Percentiles rank a stretch among this genome's conserved stretches.
Conservation (phyloP, 2,329 filamentous ascomycete genomes). For the Aspergillus sp. region DNA sequence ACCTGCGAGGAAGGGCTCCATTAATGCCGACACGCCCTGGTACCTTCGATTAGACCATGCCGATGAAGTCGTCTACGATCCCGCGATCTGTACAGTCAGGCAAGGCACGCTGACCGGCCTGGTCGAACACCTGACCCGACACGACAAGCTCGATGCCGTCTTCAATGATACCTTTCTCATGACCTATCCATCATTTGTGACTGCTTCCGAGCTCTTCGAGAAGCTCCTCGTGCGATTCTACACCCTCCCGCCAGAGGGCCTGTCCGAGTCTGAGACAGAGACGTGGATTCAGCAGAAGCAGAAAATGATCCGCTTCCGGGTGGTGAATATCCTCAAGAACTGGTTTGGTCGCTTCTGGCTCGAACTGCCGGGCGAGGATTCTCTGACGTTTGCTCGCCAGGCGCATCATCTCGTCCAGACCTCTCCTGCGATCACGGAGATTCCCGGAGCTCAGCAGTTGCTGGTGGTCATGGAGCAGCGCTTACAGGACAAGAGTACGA, state of each 20-base stretch:
- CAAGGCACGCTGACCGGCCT: conserved; percentile 71
- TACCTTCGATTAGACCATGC: neutral
- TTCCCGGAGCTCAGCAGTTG: conserved; percentile 55
- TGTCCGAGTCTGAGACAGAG: conserved; percentile 64
- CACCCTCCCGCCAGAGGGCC: conserved; percentile 73
- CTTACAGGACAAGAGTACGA: conserved; percentile 63
- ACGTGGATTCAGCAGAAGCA: conserved; percentile 83
- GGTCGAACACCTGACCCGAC: conserved; percentile 85
- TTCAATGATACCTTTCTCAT: conserved; percentile 95
- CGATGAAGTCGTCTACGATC: conserved; percentile 8
- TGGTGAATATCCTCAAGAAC: conserved; percentile 89
- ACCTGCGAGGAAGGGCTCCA: neutral
- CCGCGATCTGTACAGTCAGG: conserved; percentile 10
- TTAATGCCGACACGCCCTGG: neutral
- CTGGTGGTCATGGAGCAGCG: conserved; percentile 80
- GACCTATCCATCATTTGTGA: conserved; percentile 87
- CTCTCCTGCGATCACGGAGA: conserved; percentile 5
- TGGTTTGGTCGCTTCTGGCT: conserved; percentile 98
- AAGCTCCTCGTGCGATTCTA: conserved; percentile 79
- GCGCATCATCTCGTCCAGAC: conserved; percentile 70
- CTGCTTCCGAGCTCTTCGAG: conserved; percentile 78
- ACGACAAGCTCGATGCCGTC: conserved; percentile 81
- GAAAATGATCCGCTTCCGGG: conserved; percentile 80
- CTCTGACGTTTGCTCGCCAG: conserved; percentile 69
- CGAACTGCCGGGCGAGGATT: conserved; percentile 62